Percentiles rank a stretch among this genome's conserved stretches.
Evolutionary conservation across 1,284 basidiomycete genomes (phyloP).

Genomic region (Apiotrichum gracile): DNA sequence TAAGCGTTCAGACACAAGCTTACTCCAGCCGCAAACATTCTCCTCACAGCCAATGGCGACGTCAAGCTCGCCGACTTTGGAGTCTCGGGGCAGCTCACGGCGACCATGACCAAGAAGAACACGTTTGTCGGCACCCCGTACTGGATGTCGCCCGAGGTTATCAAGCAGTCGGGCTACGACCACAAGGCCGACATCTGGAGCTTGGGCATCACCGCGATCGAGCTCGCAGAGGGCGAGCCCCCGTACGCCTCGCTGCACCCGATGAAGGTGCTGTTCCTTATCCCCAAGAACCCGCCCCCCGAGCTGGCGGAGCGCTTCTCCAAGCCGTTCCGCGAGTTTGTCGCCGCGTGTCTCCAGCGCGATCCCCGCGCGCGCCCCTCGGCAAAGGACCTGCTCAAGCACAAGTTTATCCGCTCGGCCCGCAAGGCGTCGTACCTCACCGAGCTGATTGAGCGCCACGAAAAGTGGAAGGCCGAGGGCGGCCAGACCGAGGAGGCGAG

Average conservation of each 20-base stretch:
- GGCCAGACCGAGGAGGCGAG: slow-evolving; percentile 64
- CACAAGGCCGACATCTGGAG: slow-evolving; percentile 99
- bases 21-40: slow-evolving; percentile 77
- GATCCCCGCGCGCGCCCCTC: slow-evolving; percentile 92
- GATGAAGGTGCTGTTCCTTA: slow-evolving; percentile 98
- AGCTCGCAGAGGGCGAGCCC: slow-evolving; percentile 93
- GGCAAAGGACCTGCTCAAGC: slow-evolving; percentile 89
- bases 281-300: slow-evolving; percentile 95
- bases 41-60: slow-evolving; percentile 88
- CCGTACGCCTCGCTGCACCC: slow-evolving; percentile 97
- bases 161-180: slow-evolving; percentile 98
- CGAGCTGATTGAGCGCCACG: slow-evolving; percentile 89
- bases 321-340: slow-evolving; percentile 89
- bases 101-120: slow-evolving; percentile 97
- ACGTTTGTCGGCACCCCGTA: slow-evolving; percentile 96
- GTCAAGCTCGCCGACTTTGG: slow-evolving; percentile 97
- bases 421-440: slow-evolving; percentile 91
- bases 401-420: slow-evolving; percentile 90
- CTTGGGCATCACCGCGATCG: slow-evolving; percentile 90
- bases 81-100: slow-evolving; percentile 95
- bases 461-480: slow-evolving; percentile 86
- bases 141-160: slow-evolving; percentile 99
- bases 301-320: slow-evolving; percentile 78
- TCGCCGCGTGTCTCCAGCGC: slow-evolving; percentile 83
- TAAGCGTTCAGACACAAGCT: background rate